Evolutionary conservation across 768 basidiomycete species (phyloP).

Genomic region (Cystobasidium onofrii): DNA sequence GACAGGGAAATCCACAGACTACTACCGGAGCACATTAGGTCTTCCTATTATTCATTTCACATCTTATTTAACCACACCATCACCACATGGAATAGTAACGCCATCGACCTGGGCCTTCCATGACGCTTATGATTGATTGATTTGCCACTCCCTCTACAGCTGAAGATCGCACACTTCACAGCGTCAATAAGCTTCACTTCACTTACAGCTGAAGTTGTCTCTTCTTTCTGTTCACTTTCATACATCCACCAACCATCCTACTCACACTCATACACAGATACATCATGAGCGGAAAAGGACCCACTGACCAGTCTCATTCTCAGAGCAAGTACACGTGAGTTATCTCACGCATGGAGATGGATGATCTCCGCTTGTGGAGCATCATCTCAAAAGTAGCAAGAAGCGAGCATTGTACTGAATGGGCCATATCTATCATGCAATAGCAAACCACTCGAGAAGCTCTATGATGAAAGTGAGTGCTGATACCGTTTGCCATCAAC

Average conservation of each 20-base stretch:
- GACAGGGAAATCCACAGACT: too few species aligned
- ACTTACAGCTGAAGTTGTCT: too few species aligned
- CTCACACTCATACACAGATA: neutral
- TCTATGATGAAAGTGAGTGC: neutral
- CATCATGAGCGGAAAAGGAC: slow-evolving; percentile 20
- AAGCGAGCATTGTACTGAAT: neutral
- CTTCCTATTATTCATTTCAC: too few species aligned
- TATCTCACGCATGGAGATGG: neutral
- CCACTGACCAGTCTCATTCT: neutral
- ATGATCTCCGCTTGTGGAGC: neutral
- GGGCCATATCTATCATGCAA: neutral
- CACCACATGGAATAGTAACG: too few species aligned
- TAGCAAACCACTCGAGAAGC: slow-evolving; percentile 2
- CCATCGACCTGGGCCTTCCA: too few species aligned
- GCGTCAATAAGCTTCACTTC: too few species aligned
- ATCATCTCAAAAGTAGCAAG: neutral
- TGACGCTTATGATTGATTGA: too few species aligned
- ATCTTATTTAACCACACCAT: too few species aligned
- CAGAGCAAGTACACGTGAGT: neutral
- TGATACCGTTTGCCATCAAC: neutral
- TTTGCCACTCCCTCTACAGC: too few species aligned
- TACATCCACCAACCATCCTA: neutral
- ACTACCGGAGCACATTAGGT: too few species aligned
- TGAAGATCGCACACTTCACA: too few species aligned
- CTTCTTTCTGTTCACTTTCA: too few species aligned